Conservation (phyloP, 75 land plant species). For the Picea glauca region DNA sequence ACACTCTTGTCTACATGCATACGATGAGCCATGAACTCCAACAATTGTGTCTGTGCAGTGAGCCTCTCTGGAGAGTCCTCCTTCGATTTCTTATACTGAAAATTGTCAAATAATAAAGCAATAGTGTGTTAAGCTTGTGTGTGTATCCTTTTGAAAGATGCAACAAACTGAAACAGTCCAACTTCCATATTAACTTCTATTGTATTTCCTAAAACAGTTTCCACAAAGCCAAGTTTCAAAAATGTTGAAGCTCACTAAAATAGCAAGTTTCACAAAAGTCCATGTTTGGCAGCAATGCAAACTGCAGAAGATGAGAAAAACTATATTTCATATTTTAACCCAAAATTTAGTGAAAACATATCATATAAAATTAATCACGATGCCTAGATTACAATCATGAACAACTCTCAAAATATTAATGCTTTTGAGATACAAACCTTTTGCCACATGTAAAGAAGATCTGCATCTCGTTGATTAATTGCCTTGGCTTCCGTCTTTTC, state of each 20-base stretch:
- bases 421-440: slow-evolving; percentile 32
- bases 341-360: not conserved
- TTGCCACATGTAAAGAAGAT: slow-evolving; percentile 77
- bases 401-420: not conserved
- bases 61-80: slow-evolving; percentile 42
- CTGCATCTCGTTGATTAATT: slow-evolving; percentile 90
- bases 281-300: not conserved
- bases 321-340: not conserved
- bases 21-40: slow-evolving; percentile 48
- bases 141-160: not conserved
- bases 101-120: slow-evolving; percentile 2
- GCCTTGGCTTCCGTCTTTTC: slow-evolving; percentile 16
- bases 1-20: slow-evolving; percentile 71
- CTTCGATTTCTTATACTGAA: slow-evolving; percentile 48
- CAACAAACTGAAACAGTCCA: not conserved
- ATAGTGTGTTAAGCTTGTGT: no score
- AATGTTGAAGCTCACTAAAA: not conserved
- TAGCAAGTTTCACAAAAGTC: not conserved
- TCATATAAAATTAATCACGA: not conserved
- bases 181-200: not conserved
- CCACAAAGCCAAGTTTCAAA: not conserved
- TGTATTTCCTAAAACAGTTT: not conserved
- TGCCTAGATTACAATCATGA: not conserved
- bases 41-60: slow-evolving; percentile 44
- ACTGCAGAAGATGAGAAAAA: not conserved